Conservation (phyloP, 1,284 basidiomycete genomes). For the Malassezia psittaci region DNA sequence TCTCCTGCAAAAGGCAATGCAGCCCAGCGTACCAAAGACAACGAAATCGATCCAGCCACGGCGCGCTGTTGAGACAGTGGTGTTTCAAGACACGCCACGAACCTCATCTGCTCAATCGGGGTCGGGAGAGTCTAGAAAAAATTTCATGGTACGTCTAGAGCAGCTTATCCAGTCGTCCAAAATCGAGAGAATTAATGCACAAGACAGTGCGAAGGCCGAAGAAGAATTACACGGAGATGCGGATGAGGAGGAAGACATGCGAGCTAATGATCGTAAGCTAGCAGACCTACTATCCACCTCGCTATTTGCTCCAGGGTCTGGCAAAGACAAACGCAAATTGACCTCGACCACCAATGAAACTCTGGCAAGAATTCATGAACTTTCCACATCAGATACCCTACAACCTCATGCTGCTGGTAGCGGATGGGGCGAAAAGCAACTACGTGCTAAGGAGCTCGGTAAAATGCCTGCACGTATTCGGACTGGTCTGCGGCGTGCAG, state of each 20-base stretch:
- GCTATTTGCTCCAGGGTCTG: slow-evolving; percentile 38
- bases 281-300: slow-evolving; percentile 41
- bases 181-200: slow-evolving; percentile 4
- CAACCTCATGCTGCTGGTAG: slow-evolving; percentile 9
- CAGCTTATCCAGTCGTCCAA: slow-evolving; percentile 14
- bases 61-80: slow-evolving; percentile 14
- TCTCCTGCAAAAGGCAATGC: neutral
- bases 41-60: neutral
- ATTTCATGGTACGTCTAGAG: slow-evolving; percentile 14
- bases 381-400: slow-evolving; percentile 17
- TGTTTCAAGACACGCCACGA: neutral
- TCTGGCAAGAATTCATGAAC: slow-evolving; percentile 34
- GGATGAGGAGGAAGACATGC: slow-evolving; percentile 33
- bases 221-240: slow-evolving; percentile 18
- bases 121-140: slow-evolving; percentile 1
- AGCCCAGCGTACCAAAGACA: neutral
- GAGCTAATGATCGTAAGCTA: slow-evolving; percentile 38
- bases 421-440: slow-evolving; percentile 34
- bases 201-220: neutral
- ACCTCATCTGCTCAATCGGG: neutral
- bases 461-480: slow-evolving; percentile 36
- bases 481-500: slow-evolving; percentile 31
- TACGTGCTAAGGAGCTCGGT: slow-evolving; percentile 30
- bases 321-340: slow-evolving; percentile 23
- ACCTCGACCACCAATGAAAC: slow-evolving; percentile 30